Percentiles rank a stretch among this genome's conserved stretches.
Evolutionary conservation across 106 monocot species (phyloP).

Genomic region (Dendrobium huoshanense): DNA sequence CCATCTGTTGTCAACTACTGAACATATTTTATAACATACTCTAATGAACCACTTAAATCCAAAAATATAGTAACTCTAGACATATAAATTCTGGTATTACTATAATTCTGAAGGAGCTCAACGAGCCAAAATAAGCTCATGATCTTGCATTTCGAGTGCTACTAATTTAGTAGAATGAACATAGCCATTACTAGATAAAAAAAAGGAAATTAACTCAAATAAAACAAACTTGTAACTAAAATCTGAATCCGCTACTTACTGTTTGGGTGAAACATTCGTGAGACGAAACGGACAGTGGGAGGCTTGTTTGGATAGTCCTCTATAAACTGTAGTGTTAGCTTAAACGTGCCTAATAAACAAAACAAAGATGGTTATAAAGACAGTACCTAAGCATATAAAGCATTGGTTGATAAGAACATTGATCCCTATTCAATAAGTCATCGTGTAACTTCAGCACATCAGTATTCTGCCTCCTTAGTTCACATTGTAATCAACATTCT

Average conservation of each 20-base stretch:
- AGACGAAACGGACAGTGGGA: conserved; percentile 53
- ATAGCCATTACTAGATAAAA: too few species aligned
- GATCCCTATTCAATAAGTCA: too few species aligned
- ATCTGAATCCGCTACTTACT: conserved; percentile 20
- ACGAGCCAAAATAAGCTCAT: background rate
- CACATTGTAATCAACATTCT: too few species aligned
- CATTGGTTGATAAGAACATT: too few species aligned
- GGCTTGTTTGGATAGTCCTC: conserved; percentile 68
- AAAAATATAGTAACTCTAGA: background rate
- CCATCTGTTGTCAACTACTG: background rate
- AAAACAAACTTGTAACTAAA: background rate
- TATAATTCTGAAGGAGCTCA: background rate
- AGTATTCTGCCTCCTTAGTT: too few species aligned
- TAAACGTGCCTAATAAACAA: conserved; percentile 40
- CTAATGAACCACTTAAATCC: background rate
- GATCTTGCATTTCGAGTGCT: background rate
- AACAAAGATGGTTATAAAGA: background rate
- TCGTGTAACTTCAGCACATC: too few species aligned
- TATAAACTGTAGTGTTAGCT: conserved; percentile 47
- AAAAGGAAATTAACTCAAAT: background rate
- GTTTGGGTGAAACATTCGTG: conserved; percentile 64
- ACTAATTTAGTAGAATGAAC: background rate
- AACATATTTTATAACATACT: too few species aligned
- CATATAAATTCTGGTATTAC: background rate
- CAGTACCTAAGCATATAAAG: too few species aligned